Conservation (phyloP, 2,329 filamentous ascomycete genomes). For the Aureobasidium melanogenum region DNA sequence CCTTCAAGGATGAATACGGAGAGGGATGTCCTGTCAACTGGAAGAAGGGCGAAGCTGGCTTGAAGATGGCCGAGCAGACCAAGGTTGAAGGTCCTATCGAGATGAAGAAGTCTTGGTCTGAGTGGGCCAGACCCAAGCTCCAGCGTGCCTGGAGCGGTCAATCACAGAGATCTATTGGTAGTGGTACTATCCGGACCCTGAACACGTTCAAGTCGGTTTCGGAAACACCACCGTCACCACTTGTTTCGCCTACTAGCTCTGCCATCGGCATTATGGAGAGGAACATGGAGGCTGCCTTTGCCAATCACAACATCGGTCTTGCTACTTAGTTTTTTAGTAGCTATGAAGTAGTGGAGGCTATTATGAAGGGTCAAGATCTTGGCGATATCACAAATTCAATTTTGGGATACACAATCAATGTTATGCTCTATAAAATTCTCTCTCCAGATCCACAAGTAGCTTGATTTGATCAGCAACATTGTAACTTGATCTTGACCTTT, state of each 20-base stretch:
- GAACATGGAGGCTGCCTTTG: slow-evolving; percentile 23
- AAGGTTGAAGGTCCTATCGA: slow-evolving; percentile 22
- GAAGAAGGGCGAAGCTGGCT: slow-evolving; percentile 25
- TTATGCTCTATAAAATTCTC: no score
- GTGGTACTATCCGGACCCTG: slow-evolving; percentile 8
- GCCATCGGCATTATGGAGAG: slow-evolving; percentile 17
- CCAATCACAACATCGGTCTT: slow-evolving; percentile 19
- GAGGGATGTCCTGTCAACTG: slow-evolving; percentile 29
- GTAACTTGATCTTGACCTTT: not conserved
- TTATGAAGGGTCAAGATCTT: not conserved
- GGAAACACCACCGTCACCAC: slow-evolving; percentile 14
- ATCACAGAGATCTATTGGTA: slow-evolving; percentile 15
- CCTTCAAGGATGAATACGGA: slow-evolving; percentile 35
- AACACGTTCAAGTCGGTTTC: slow-evolving; percentile 1
- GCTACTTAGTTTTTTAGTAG: slow-evolving; percentile 13
- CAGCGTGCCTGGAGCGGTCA: slow-evolving; percentile 21
- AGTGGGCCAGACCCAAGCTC: slow-evolving; percentile 26
- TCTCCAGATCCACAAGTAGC: no score
- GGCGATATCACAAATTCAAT: not conserved
- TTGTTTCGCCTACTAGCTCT: slow-evolving; percentile 20
- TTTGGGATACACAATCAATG: no score
- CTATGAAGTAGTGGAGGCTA: not conserved
- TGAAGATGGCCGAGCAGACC: slow-evolving; percentile 19
- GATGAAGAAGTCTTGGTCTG: slow-evolving; percentile 23
- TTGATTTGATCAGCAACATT: not conserved